Conservation (phyloP, 108 stramenopile genomes). For the Fistulifera solaris region DNA sequence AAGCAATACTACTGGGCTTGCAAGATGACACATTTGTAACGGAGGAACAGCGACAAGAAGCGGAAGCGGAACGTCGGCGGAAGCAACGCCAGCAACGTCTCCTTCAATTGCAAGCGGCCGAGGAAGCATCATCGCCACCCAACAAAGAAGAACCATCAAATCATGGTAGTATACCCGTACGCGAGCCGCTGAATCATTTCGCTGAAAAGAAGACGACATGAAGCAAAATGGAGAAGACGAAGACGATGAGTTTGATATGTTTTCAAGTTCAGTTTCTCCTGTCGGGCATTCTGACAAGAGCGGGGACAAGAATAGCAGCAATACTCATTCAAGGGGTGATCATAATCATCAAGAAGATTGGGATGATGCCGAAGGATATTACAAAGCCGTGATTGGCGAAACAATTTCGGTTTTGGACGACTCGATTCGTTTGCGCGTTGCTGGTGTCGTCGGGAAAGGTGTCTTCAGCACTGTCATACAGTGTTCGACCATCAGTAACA, state of each 20-base stretch:
- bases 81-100: neutral
- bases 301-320: neutral
- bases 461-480: constrained; percentile 95
- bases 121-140: neutral
- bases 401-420: constrained; percentile 21
- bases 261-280: constrained; percentile 23
- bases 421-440: constrained; percentile 9
- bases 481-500: constrained; percentile 38
- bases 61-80: constrained; percentile 8
- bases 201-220: neutral
- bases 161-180: neutral
- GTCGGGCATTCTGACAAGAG: neutral
- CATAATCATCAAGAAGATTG: constrained; percentile 59
- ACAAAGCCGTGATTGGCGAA: constrained; percentile 86
- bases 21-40: constrained; percentile 14
- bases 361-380: constrained; percentile 97
- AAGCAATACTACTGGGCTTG: no score
- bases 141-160: neutral
- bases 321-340: constrained; percentile 5
- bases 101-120: neutral
- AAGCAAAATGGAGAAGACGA: neutral
- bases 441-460: constrained; percentile 85
- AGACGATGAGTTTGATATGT: constrained; percentile 37
- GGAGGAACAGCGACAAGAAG: constrained; percentile 10
- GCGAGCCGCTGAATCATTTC: neutral